phyloP scores from a whole-genome alignment of 2,329 filamentous ascomycete species.

The Sarocladium oryzae region DNA sequence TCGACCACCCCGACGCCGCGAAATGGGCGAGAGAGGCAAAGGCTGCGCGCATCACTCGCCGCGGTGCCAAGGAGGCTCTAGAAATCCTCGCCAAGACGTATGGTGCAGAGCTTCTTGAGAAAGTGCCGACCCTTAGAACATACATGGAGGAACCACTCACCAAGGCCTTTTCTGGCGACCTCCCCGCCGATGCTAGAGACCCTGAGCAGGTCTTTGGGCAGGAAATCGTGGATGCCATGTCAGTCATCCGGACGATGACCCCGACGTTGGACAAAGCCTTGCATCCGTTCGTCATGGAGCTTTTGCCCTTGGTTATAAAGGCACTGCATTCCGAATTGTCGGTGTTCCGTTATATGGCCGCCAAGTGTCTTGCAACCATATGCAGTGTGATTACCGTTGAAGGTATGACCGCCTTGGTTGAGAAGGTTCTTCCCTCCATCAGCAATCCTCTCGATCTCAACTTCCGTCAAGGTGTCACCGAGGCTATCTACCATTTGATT shows the following conservation, averaged over 20 bases:
- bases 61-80: constrained; percentile 89
- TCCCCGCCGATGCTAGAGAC: constrained; percentile 68
- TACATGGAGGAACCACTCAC: constrained; percentile 79
- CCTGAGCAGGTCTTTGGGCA: constrained; percentile 74
- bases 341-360: constrained; percentile 91
- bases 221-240: constrained; percentile 89
- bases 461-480: constrained; percentile 86
- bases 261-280: constrained; percentile 76
- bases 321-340: constrained; percentile 83
- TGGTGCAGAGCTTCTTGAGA: constrained; percentile 68
- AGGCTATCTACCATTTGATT: constrained; percentile 94
- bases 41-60: constrained; percentile 80
- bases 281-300: constrained; percentile 71
- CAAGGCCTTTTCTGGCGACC: constrained; percentile 63
- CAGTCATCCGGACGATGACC: constrained; percentile 84
- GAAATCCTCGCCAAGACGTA: constrained; percentile 81
- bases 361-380: constrained; percentile 93
- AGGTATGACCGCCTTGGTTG: constrained; percentile 92
- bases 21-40: constrained; percentile 87
- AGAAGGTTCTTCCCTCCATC: constrained; percentile 86
- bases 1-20: constrained; percentile 84
- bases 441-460: constrained; percentile 84
- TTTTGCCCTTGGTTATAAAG: constrained; percentile 80
- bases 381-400: constrained; percentile 95
- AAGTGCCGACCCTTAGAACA: constrained; percentile 71